phyloP scores from a whole-genome alignment of 148 eudicot species.

The Suaeda aralocaspica region DNA sequence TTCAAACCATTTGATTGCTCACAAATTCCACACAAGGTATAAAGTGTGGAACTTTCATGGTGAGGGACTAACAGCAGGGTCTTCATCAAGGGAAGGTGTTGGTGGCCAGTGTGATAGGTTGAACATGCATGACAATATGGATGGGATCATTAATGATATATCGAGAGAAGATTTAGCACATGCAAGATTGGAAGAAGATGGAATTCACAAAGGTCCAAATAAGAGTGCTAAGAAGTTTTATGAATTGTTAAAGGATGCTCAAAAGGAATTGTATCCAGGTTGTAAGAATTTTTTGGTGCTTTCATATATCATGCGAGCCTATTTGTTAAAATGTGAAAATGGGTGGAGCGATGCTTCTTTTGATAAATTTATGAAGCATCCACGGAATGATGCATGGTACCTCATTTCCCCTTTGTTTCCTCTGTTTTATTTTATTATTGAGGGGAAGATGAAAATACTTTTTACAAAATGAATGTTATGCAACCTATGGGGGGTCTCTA shows the following conservation, averaged over 20 bases:
- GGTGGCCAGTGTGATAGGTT: not conserved
- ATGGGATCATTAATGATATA: not conserved
- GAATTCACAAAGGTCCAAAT: too few species aligned
- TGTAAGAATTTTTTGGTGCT: slow-evolving; percentile 7
- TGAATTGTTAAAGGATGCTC: slow-evolving; percentile 10
- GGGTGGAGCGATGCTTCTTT: too few species aligned
- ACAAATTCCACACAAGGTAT: slow-evolving; percentile 1
- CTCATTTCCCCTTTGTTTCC: too few species aligned
- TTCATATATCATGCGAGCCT: not conserved
- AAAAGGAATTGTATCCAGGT: not conserved
- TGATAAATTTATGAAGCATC: too few species aligned
- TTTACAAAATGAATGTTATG: too few species aligned
- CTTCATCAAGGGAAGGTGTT: not conserved
- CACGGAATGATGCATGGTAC: too few species aligned
- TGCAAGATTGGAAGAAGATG: not conserved
- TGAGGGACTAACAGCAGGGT: too few species aligned
- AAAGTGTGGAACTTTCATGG: slow-evolving; percentile 16
- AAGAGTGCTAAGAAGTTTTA: slow-evolving; percentile 12
- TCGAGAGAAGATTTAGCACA: not conserved
- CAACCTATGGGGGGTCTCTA: too few species aligned
- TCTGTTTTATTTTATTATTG: too few species aligned
- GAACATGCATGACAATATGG: not conserved
- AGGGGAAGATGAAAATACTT: too few species aligned
- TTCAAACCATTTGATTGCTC: slow-evolving; percentile 5
- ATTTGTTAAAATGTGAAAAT: too few species aligned